Evolutionary conservation across 2,329 filamentous ascomycete genomes (phyloP).

Genomic region (Alternaria triticina): DNA sequence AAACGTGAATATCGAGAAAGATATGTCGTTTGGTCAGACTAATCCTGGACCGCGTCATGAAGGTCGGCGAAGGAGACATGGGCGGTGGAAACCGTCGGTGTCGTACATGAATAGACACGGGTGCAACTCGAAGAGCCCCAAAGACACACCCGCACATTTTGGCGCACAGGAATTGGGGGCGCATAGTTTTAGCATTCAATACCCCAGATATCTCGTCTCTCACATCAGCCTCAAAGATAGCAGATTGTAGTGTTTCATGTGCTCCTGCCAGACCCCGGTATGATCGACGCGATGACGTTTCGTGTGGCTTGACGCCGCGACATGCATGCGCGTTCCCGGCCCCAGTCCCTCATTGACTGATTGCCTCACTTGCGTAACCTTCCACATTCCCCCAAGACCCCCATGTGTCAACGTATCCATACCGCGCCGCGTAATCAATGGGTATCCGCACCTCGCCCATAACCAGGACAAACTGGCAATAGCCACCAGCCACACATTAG

Average conservation of each 20-base stretch:
- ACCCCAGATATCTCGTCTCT: neutral
- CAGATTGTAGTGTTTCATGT: neutral
- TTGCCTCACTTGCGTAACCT: constrained; percentile 13
- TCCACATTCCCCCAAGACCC: neutral
- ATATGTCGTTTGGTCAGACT: neutral
- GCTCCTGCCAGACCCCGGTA: constrained; percentile 7
- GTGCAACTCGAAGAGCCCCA: neutral
- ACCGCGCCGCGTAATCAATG: constrained; percentile 30
- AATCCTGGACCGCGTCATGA: neutral
- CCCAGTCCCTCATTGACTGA: constrained; percentile 10
- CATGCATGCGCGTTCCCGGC: constrained; percentile 26
- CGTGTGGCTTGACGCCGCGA: constrained; percentile 21
- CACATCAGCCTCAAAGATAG: neutral
- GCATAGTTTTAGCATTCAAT: constrained; percentile 10
- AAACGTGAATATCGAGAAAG: neutral
- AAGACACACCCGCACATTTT: neutral
- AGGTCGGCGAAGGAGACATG: neutral
- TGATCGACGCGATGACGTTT: constrained; percentile 33
- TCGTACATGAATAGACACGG: constrained; percentile 7
- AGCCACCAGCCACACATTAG: constrained; percentile 15
- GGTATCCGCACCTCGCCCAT: constrained; percentile 25
- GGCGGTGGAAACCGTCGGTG: constrained; percentile 3
- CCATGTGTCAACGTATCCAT: constrained; percentile 13
- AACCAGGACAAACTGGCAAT: constrained; percentile 26
- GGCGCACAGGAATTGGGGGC: neutral